phyloP scores from a whole-genome alignment of 768 basidiomycete genomes.

The Hericium coralloides region DNA sequence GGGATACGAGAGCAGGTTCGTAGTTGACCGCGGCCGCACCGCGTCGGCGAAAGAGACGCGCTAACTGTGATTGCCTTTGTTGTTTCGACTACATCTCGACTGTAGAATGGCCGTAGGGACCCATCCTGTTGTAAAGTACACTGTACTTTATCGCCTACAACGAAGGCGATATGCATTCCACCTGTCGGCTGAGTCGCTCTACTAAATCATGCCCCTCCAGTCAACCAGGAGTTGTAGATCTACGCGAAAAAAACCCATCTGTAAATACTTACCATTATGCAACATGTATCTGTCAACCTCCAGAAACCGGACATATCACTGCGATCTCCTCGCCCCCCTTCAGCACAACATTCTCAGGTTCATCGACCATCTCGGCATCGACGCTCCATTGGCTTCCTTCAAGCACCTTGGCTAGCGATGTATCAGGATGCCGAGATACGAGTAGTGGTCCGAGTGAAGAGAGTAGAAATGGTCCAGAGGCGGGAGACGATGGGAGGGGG shows the following conservation, averaged over 20 bases:
- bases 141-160: not conserved
- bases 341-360: conserved; percentile 38
- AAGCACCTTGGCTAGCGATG: conserved; percentile 43
- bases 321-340: conserved; percentile 71
- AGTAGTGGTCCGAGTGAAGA: conserved; percentile 43
- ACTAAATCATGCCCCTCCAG: not conserved
- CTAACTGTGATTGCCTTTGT: too few species aligned
- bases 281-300: conserved; percentile 36
- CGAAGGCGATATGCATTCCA: not conserved
- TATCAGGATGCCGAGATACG: conserved; percentile 43
- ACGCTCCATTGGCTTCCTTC: conserved; percentile 69
- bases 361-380: conserved; percentile 69
- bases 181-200: not conserved
- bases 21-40: too few species aligned
- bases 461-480: conserved; percentile 33
- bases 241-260: not conserved
- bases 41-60: too few species aligned
- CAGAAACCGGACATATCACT: conserved; percentile 76
- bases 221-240: not conserved
- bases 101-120: too few species aligned
- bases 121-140: too few species aligned
- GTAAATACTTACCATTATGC: not conserved
- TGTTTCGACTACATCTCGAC: too few species aligned
- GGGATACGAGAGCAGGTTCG: too few species aligned
- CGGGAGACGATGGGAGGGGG: conserved; percentile 27